phyloP scores from a whole-genome alignment of 768 basidiomycete species.

The Serendipita sp. region DNA sequence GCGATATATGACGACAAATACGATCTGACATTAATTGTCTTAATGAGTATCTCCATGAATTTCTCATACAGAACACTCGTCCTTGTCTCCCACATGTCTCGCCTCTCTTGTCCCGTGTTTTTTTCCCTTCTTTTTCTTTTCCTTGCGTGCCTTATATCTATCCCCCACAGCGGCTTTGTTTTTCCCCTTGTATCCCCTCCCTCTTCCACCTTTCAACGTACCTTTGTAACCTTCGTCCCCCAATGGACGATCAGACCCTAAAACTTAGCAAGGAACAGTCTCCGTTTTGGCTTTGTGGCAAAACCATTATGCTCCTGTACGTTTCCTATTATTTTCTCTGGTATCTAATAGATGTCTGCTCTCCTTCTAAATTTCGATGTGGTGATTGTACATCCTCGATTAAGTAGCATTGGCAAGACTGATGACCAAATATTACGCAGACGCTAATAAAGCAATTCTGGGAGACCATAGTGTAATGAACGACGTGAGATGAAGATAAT shows the following conservation, averaged over 20 bases:
- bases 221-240: too few species aligned
- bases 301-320: too few species aligned
- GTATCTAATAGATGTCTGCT: neutral
- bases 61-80: neutral
- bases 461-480: neutral
- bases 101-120: neutral
- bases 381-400: neutral
- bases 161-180: too few species aligned
- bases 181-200: too few species aligned
- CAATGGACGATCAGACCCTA: too few species aligned
- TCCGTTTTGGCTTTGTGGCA: too few species aligned
- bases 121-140: neutral
- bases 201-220: too few species aligned
- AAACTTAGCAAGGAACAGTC: too few species aligned
- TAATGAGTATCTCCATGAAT: neutral
- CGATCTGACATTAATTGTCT: neutral
- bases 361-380: neutral
- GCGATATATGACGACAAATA: too few species aligned
- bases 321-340: neutral
- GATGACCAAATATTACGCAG: conserved; percentile 1
- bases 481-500: neutral
- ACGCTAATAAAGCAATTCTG: conserved; percentile 1
- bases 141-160: too few species aligned
- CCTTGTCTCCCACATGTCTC: neutral
- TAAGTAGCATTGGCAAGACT: neutral